Base-by-base conservation (phyloP, 106 monocot genomes). In the Platanthera zijinensis region DNA sequence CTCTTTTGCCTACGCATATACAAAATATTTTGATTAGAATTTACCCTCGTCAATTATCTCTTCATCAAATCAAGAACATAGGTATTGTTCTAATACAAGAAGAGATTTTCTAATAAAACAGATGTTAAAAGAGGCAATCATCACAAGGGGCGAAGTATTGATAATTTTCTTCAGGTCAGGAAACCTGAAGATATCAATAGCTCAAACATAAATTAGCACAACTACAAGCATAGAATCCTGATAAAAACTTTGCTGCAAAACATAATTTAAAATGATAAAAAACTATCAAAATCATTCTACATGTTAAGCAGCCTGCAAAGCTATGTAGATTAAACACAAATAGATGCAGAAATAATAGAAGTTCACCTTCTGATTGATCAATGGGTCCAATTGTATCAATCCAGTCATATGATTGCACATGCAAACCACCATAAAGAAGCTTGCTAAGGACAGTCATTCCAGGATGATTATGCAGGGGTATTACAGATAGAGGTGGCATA, bases 361-460 rank as follows among this genome's bases (percentile, higher is more conserved):
- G 63, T 74, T 50, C 18, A 87, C 88, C 86, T 84, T 84, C 75
- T 12, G 83, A 66, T 72, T 79, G 80, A 59, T 83, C 85, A 76
- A 76, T 54, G 9, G 78, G 71, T 74, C 46, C 59, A 15, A 30
- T 72, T 9, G 57, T 59, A 52, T 89, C 91, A 68, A 82, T 70
- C 96, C 96, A 97, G 54, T 97, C 96, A 77, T 91, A 94, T 4
- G 96, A 93, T 69, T 89, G 91, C 15, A 93, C 86, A 77, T 91
- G 87, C 83, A 94, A 54, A 5, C 87, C 74, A 6, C 96, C 96
- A 79, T 86, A 97, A 30, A 97, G 74, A 76, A 97, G 87, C 79
- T 97, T 97, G 84, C 96, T 94, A 53, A 97, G 77, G 21, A 97
- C 96, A 18, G 93, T 97, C 96, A 97, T 97, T 48, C 91, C 93